These are phyloP conservation scores for Phytopythium chamaehyphon DNA, from an alignment of 352 stramenopile genomes.

Conservation along the genomic window DNA sequence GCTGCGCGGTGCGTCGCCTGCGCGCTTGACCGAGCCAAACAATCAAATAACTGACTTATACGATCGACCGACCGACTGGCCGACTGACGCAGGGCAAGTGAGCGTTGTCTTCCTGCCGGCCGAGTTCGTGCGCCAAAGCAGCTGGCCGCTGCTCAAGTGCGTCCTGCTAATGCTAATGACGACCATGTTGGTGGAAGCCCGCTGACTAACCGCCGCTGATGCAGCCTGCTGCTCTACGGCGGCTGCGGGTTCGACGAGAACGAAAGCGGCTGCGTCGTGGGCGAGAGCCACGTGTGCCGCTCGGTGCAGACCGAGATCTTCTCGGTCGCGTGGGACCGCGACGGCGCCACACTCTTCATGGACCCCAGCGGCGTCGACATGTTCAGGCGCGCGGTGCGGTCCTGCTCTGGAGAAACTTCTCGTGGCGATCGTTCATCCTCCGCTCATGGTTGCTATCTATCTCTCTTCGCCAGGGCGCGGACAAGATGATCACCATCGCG, in stretches of 20 bases:
- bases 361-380: slow-evolving; percentile 79
- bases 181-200: background rate
- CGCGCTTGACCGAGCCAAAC: background rate
- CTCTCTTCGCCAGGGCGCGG: slow-evolving; percentile 39
- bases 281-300: slow-evolving; percentile 57
- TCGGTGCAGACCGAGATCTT: slow-evolving; percentile 82
- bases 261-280: slow-evolving; percentile 38
- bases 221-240: slow-evolving; percentile 75
- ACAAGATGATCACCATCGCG: slow-evolving; percentile 57
- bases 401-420: background rate
- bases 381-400: slow-evolving; percentile 68
- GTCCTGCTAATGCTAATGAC: too few species aligned
- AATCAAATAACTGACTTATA: background rate
- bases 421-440: too few species aligned
- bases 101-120: slow-evolving; percentile 77
- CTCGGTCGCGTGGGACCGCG: slow-evolving; percentile 72
- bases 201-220: background rate
- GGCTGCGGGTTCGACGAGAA: slow-evolving; percentile 81
- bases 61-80: background rate
- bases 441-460: background rate
- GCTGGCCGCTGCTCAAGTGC: slow-evolving; percentile 83
- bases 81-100: slow-evolving; percentile 44
- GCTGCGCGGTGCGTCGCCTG: slow-evolving; percentile 46
- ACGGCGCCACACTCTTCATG: slow-evolving; percentile 81
- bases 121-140: slow-evolving; percentile 63